Base-by-base conservation (phyloP, 2,329 filamentous ascomycete species). In the Fusarium mexicanum region DNA sequence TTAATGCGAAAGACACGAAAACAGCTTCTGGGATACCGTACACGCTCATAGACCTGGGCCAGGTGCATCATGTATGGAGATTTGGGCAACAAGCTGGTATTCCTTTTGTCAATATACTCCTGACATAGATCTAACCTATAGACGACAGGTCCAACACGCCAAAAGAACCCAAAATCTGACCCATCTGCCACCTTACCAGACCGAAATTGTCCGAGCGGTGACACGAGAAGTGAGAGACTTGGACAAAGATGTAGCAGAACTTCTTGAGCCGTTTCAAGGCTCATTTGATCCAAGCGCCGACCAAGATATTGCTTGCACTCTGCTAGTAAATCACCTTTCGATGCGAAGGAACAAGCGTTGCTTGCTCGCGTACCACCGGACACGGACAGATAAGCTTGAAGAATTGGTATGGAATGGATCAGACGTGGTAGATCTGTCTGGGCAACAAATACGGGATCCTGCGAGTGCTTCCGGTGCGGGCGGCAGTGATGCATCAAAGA, bases 331-430 rank as follows among this genome's bases (percentile, higher is more conserved):
- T 81, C 96, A 99, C 81, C 86, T 99, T 17, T 95, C 94, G 76
- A 98, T 98, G 93, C 92, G 96, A 55, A 90, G 96, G 63, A 98
- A 99, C 83, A 99, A 99, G 83, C 92, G 96, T 48, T 99, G 96
- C 80, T 87, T 99, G 26, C 89, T 99, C 12, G 95, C 96, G 8
- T 99, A 99, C 81, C 96, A 99, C 81, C 91, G 93, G 38, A 95
- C 94, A 24, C 91, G 96, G 58, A 93, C 94, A 6, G 94, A 98
- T 80, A 97, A 97, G 82, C 87, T 99, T 14, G 96, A 98, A 80
- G 93, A 96, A 81, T 91, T 98, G 80, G 96, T 95, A 69, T 99
- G 96, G 96, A 93, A 90, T 71, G 96, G 96, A 4, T 88, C 91
- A 17, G 96, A 98, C 79, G 88, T 98, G 20, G 85, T 94, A 24